Evolutionary conservation across 805 yeast species (phyloP).

Genomic region (Ascoidea tarda): DNA sequence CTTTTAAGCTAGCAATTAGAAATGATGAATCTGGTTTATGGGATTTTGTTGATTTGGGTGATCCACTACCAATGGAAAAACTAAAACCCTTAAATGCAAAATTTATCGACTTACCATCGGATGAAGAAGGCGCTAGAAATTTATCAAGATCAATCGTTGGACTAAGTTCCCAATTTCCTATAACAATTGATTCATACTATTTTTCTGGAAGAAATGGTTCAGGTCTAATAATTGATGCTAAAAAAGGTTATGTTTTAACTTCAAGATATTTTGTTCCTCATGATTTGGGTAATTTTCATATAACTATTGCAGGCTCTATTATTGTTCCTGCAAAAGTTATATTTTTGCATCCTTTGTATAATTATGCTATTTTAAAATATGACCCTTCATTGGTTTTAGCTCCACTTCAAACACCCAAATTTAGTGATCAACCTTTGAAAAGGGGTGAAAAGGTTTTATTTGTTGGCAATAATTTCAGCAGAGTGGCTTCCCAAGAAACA

Average conservation of each 20-base stretch:
- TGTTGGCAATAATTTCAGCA: constrained; percentile 63
- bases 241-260: constrained; percentile 62
- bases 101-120: constrained; percentile 54
- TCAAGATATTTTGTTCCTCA: constrained; percentile 75
- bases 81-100: constrained; percentile 48
- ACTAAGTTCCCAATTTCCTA: constrained; percentile 49
- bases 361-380: constrained; percentile 72
- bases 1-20: constrained; percentile 57
- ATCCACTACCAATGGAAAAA: constrained; percentile 33
- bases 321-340: constrained; percentile 69
- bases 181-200: constrained; percentile 72
- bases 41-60: constrained; percentile 36
- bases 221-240: constrained; percentile 73
- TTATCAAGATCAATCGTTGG: constrained; percentile 58
- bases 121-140: constrained; percentile 32
- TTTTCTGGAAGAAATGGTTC: constrained; percentile 46
- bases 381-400: constrained; percentile 66
- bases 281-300: constrained; percentile 47
- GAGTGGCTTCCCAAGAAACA: constrained; percentile 63
- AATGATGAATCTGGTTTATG: constrained; percentile 41
- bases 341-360: constrained; percentile 78
- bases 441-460: constrained; percentile 72
- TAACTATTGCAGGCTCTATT: constrained; percentile 77
- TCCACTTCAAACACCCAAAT: constrained; percentile 53
- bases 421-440: constrained; percentile 38